Evolutionary conservation across 768 basidiomycete genomes (phyloP).

Genomic region (Crucibulum laeve): DNA sequence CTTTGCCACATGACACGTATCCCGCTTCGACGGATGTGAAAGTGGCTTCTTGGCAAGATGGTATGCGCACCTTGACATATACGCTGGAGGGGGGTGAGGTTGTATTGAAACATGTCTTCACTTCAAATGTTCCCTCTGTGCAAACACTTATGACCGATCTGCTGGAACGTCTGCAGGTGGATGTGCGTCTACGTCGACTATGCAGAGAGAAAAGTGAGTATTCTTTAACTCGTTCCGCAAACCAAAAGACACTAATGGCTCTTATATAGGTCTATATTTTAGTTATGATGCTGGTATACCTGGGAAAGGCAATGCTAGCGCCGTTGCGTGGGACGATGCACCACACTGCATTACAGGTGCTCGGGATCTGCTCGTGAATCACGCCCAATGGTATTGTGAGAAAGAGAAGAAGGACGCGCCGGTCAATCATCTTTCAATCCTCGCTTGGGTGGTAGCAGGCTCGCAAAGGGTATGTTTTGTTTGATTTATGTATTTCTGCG

Average conservation of each 20-base stretch:
- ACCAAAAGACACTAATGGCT: no score
- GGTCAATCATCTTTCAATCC: neutral
- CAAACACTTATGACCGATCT: conserved; percentile 34
- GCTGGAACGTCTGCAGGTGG: conserved; percentile 33
- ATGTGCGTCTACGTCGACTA: conserved; percentile 23
- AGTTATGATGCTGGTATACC: neutral
- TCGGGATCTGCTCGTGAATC: neutral
- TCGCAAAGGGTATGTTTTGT: neutral
- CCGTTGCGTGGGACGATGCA: neutral
- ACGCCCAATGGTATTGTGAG: neutral
- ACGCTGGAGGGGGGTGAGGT: conserved; percentile 4
- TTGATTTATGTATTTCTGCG: neutral
- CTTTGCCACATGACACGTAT: conserved; percentile 25
- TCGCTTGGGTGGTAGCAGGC: neutral
- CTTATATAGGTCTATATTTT: conserved; percentile 21
- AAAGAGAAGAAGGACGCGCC: neutral
- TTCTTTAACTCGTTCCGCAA: neutral
- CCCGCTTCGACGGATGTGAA: conserved; percentile 15
- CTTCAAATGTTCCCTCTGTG: conserved; percentile 35
- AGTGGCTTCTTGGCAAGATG: conserved; percentile 20
- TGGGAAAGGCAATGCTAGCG: neutral
- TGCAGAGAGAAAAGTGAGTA: conserved; percentile 15
- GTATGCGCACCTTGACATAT: conserved; percentile 30
- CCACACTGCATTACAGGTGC: neutral
- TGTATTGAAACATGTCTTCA: conserved; percentile 40